Evolutionary conservation across 1,139 yeast genomes (phyloP), one percentile per base, ranked within the genome.

Genomic region (Sugiyamaella novakii): DNA sequence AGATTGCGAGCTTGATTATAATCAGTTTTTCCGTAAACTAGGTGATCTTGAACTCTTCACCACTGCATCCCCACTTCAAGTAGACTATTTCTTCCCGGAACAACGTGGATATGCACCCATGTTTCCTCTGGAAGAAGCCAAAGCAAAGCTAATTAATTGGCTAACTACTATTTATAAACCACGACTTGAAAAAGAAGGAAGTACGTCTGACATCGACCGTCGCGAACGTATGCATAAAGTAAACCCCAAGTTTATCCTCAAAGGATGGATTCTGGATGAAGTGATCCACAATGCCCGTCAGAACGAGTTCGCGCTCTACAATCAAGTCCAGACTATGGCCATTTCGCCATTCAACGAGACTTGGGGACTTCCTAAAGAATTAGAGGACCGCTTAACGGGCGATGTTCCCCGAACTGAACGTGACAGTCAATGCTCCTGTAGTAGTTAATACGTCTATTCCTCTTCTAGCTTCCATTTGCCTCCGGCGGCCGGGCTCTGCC

Each of bases 181-280:
- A 3, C 66, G 82, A 43, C 56, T 80, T 46, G 64, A 66, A 56
- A 59, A 59, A 14, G 71, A 75, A 59, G 60, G 72, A 2, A 61
- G 69, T 22, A 56, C 68, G 0, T 70, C 70, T 31, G 68, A 67
- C 14, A 62, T 59, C 0, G 59, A 54, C 3, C 72, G 86, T 34
- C 58, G 58, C 3, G 57, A 55, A 2, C 59, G 73, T 7, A 78
- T 88, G 51, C 61, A 69, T 11, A 49, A 57, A 1, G 74, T 70
- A 47, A 92, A 92, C 61, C 98, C 98, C 2, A 63, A 79, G 33
- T 91, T 92, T 61, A 75, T 87, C 12, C 95, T 96, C 12, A 76
- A 92, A 53, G 86, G 83, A 57, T 88, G 96, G 92, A 81, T 91
- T 46, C 71, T 92, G 48, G 91, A 88, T 50, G 92, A 89, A 54